Evolutionary conservation across 371 early-diverging fungal species (phyloP), one percentile per base, ranked within the genome.

Genomic region (Mucor saturninus): DNA sequence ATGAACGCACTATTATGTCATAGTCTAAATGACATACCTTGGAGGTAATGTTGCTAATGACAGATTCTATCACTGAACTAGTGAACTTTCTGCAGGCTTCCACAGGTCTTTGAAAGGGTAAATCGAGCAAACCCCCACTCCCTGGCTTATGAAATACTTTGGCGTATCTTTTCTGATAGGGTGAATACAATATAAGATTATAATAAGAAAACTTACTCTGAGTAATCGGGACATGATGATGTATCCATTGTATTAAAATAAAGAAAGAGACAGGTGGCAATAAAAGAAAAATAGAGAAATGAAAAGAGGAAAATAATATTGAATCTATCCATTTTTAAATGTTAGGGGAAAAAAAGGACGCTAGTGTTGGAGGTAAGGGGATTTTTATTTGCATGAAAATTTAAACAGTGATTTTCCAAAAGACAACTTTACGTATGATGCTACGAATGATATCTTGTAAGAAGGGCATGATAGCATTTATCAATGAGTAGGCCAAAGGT

Each of bases 61-160:
- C 74, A 35, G 65, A 40, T 38, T 79, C 72, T n/a, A 80, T 71
- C 9, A 75, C 74, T 35, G 39, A 29, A 45, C 83, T 80, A 5
- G 71, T 69, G 39, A 83, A 83, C 32, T 65, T 60, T 40, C 82
- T 72, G 42, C 81, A 80, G 15, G 73, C 67, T 56, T 73, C 74
- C 9, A 71, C 52, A 26, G 81, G 81, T 35, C 81, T 56, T 54
- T 80, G 81, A 58, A 80, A 77, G 2, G 81, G 76, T 14, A 80
- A 52, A 31, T 71, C 56, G 13, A 77, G 54, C 38, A 71, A 48
- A 5, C 81, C 81, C 8, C 65, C 69, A 49, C 81, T 80, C 0
- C 66, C 76, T n/a, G 81, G 81, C 10, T 35, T 54, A 71, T 80
- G 77, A 42, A 67, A 77, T 3, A 54, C 29, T 43, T 62, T 67